Evolutionary conservation across 2,329 filamentous ascomycete genomes (phyloP).

Genomic region (Taxawa tesnikishii): DNA sequence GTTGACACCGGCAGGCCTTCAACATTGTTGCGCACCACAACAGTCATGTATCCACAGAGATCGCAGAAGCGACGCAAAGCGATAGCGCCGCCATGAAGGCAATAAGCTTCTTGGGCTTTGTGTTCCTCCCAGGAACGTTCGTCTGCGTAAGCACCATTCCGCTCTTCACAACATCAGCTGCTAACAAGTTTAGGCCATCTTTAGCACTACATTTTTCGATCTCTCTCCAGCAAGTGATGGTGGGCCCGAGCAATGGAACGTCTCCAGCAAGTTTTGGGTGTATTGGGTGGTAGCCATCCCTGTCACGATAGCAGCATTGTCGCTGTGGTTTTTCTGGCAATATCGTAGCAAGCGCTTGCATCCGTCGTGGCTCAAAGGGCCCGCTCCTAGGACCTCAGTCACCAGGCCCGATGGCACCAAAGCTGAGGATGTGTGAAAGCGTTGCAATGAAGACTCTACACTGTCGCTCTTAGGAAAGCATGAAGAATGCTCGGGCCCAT

Average conservation of each 20-base stretch:
- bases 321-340: conserved; percentile 1
- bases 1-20: conserved; percentile 9
- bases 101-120: conserved; percentile 12
- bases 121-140: conserved; percentile 15
- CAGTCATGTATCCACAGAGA: conserved; percentile 9
- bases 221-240: background rate
- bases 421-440: too few relatives aligned
- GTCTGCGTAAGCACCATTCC: conserved; percentile 8
- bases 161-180: background rate
- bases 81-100: conserved; percentile 13
- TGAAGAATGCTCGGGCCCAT: too few relatives aligned
- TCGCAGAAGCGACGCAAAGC: conserved; percentile 9
- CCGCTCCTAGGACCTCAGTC: too few relatives aligned
- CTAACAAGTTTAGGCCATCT: conserved; percentile 6
- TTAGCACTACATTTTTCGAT: conserved; percentile 8
- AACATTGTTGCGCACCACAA: conserved; percentile 13
- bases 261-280: conserved; percentile 5
- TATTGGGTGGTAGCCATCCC: conserved; percentile 4
- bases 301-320: conserved; percentile 1
- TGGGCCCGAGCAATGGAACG: background rate
- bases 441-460: too few relatives aligned
- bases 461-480: too few relatives aligned
- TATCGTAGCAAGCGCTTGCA: too few relatives aligned
- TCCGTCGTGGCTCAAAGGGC: too few relatives aligned
- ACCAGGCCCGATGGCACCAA: too few relatives aligned